phyloP scores from a whole-genome alignment of 331 rosid species.

The Telfairia occidentalis region DNA sequence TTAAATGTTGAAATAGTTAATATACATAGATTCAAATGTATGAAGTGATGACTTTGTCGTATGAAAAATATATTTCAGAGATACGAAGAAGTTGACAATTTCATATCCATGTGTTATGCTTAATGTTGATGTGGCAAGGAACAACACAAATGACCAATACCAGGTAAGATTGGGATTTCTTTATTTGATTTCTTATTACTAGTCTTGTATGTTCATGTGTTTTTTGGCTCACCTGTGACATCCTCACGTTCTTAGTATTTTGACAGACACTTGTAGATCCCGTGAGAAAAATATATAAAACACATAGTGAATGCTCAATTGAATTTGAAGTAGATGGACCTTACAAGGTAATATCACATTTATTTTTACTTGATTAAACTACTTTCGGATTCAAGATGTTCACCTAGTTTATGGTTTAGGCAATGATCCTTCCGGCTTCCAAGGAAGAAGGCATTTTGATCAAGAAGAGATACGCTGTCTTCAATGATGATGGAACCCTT shows the following conservation, averaged over 20 bases:
- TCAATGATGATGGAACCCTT: slow-evolving; percentile 92
- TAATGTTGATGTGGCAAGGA: slow-evolving; percentile 91
- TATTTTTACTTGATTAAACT: background rate
- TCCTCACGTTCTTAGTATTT: slow-evolving; percentile 23
- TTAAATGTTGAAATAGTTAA: background rate
- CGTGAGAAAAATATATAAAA: slow-evolving; percentile 47
- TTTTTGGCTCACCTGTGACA: background rate
- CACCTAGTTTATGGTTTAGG: slow-evolving; percentile 36
- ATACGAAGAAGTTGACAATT: slow-evolving; percentile 74
- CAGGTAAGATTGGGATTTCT: slow-evolving; percentile 51
- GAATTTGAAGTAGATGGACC: slow-evolving; percentile 99
- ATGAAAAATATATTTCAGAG: slow-evolving; percentile 39
- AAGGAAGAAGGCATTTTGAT: slow-evolving; percentile 95
- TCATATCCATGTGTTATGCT: slow-evolving; percentile 99
- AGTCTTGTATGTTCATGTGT: background rate
- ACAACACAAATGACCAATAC: slow-evolving; percentile 95
- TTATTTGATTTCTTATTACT: background rate
- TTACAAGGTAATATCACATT: slow-evolving; percentile 60
- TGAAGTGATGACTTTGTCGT: slow-evolving; percentile 24
- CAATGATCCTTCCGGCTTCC: slow-evolving; percentile 98
- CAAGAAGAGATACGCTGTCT: slow-evolving; percentile 96
- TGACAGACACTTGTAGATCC: slow-evolving; percentile 73
- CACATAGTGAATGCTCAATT: slow-evolving; percentile 93
- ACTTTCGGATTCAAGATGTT: slow-evolving; percentile 4
- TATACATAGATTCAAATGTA: background rate